These are phyloP conservation scores for Stropharia rugosoannulata DNA, from an alignment of 768 basidiomycete species.

Conservation along the genomic window DNA sequence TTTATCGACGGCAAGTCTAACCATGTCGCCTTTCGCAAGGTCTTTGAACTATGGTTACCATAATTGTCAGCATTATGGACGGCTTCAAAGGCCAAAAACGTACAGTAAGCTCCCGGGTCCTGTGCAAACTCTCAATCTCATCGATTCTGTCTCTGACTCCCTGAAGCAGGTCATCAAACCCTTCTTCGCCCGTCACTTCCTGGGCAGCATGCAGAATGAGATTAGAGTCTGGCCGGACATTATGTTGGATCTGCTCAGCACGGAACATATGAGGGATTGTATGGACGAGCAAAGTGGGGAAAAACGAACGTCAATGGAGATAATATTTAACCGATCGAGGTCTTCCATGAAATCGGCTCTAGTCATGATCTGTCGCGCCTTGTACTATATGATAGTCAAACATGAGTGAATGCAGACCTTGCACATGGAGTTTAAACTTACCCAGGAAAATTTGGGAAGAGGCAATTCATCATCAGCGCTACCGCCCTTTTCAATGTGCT, in stretches of 20 bases:
- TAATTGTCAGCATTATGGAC: background rate
- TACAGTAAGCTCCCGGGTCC: constrained; percentile 77
- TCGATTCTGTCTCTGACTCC: constrained; percentile 75
- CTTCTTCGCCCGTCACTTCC: constrained; percentile 69
- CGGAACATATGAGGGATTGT: background rate
- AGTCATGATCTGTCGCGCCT: constrained; percentile 81
- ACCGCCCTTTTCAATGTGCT: constrained; percentile 38
- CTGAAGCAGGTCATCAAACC: constrained; percentile 77
- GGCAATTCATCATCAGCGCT: constrained; percentile 43
- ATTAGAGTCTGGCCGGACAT: constrained; percentile 80
- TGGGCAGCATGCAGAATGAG: constrained; percentile 72
- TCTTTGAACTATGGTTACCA: constrained; percentile 34
- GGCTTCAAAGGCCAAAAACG: constrained; percentile 11
- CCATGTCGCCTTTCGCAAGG: constrained; percentile 42
- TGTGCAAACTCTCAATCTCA: constrained; percentile 83
- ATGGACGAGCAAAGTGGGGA: background rate
- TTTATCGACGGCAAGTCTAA: constrained; percentile 60
- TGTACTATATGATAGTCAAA: constrained; percentile 40
- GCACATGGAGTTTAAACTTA: constrained; percentile 22
- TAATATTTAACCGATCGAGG: constrained; percentile 69
- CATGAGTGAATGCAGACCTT: background rate
- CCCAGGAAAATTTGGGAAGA: constrained; percentile 65
- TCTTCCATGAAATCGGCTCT: constrained; percentile 80
- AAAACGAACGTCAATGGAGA: constrained; percentile 70
- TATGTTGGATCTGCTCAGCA: constrained; percentile 55